Conservation (phyloP, 2,329 filamentous ascomycete species). For the Trichoderma polysporum region DNA sequence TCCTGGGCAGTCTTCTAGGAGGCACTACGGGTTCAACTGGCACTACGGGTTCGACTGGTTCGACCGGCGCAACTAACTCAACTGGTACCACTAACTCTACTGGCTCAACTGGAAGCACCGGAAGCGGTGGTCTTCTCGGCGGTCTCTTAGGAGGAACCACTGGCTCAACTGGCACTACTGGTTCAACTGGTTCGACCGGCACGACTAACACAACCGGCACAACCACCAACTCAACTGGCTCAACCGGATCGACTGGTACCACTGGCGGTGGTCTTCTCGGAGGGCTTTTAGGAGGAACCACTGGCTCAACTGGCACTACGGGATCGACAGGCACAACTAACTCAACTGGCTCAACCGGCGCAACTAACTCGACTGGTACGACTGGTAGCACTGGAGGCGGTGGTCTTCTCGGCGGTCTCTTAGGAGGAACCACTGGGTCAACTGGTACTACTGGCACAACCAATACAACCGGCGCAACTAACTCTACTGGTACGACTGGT, state of each 20-base stretch:
- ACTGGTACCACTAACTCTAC: neutral
- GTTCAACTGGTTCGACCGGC: neutral
- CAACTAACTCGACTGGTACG: neutral
- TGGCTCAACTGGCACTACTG: neutral
- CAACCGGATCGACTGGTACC: neutral
- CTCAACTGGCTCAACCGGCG: neutral
- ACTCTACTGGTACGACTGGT: neutral
- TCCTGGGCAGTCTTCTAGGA: neutral
- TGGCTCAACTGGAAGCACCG: neutral
- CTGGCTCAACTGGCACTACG: neutral
- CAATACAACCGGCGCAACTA: neutral
- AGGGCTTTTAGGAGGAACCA: neutral
- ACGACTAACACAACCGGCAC: too few relatives aligned
- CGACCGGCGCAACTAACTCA: neutral
- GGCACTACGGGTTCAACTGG: neutral
- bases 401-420: neutral
- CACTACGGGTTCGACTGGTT: neutral
- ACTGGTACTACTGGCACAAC: neutral
- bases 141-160: neutral
- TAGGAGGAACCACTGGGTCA: neutral
- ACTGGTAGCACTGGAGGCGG: neutral
- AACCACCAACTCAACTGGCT: too few relatives aligned
- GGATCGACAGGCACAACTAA: neutral
- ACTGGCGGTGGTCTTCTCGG: neutral
- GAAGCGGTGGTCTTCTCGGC: neutral